These are phyloP conservation scores for Myriosclerotinia scirpicola DNA, from an alignment of 2,329 filamentous ascomycete species.

Conservation along the genomic window DNA sequence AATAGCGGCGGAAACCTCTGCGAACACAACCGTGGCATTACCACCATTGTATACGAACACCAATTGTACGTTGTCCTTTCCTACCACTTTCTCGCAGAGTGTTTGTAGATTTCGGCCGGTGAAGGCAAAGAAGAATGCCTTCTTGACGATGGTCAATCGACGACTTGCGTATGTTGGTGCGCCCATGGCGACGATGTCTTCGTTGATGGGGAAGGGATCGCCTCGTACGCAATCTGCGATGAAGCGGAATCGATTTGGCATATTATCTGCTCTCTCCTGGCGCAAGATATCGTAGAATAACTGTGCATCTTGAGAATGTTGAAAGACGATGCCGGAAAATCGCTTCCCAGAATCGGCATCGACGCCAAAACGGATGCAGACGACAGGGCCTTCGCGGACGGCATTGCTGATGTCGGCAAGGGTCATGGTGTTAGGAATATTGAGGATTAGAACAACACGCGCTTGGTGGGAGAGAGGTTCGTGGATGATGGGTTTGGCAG, in stretches of 20 bases:
- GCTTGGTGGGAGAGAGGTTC: conserved; percentile 32
- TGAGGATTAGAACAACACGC: conserved; percentile 37
- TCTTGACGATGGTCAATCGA: conserved; percentile 39
- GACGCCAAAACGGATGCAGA: conserved; percentile 35
- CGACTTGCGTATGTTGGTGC: conserved; percentile 34
- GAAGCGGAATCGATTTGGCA: conserved; percentile 35
- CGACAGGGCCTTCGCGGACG: conserved; percentile 36
- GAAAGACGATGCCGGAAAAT: conserved; percentile 38
- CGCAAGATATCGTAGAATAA: conserved; percentile 30
- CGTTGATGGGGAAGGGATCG: conserved; percentile 32
- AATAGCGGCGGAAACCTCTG: conserved; percentile 35
- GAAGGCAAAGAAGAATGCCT: conserved; percentile 38
- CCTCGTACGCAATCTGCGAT: conserved; percentile 33
- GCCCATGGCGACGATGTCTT: conserved; percentile 34
- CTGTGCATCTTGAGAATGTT: conserved; percentile 33
- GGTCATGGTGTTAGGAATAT: conserved; percentile 34
- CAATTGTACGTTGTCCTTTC: conserved; percentile 33
- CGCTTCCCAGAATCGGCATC: conserved; percentile 30
- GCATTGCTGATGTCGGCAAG: conserved; percentile 36
- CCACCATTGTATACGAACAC: conserved; percentile 38
- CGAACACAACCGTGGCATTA: conserved; percentile 40
- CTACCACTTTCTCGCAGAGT: conserved; percentile 34
- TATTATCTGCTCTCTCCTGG: conserved; percentile 28
- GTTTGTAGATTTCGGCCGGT: conserved; percentile 30
- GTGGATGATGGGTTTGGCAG: neutral